Conservation (phyloP, 2,329 filamentous ascomycete species). For the Berkeleyomyces rouxiae region DNA sequence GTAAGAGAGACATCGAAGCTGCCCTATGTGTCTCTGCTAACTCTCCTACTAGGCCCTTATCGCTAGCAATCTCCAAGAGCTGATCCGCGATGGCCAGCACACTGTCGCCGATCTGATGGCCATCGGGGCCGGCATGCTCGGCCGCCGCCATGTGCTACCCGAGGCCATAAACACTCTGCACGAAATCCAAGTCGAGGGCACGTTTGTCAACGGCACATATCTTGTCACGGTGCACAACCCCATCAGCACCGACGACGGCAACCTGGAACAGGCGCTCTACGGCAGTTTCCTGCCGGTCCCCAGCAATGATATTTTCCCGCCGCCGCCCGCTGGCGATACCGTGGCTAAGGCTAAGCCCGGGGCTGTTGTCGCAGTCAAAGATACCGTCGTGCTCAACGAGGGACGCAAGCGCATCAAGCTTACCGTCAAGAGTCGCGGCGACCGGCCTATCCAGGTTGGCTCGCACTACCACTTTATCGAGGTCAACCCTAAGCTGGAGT, state of each 20-base stretch:
- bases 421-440: slow-evolving; percentile 69
- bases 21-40: not conserved
- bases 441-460: slow-evolving; percentile 80
- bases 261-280: slow-evolving; percentile 75
- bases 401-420: slow-evolving; percentile 57
- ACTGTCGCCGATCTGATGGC: slow-evolving; percentile 86
- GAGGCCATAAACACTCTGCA: slow-evolving; percentile 62
- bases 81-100: slow-evolving; percentile 92
- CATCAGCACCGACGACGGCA: slow-evolving; percentile 69
- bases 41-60: slow-evolving; percentile 49
- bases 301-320: slow-evolving; percentile 47
- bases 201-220: slow-evolving; percentile 79
- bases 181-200: slow-evolving; percentile 87
- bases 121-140: slow-evolving; percentile 80
- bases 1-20: slow-evolving; percentile 27
- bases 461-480: slow-evolving; percentile 96
- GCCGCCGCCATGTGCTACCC: slow-evolving; percentile 77
- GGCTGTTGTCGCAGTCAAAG: slow-evolving; percentile 56
- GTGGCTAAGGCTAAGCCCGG: slow-evolving; percentile 56
- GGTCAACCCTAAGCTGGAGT: slow-evolving; percentile 76
- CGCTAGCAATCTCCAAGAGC: slow-evolving; percentile 79
- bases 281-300: slow-evolving; percentile 81
- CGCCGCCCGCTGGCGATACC: slow-evolving; percentile 28
- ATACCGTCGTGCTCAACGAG: slow-evolving; percentile 52
- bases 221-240: slow-evolving; percentile 89